Base-by-base conservation (phyloP, 1,139 yeast species). In the Kluyveromyces sp. region DNA sequence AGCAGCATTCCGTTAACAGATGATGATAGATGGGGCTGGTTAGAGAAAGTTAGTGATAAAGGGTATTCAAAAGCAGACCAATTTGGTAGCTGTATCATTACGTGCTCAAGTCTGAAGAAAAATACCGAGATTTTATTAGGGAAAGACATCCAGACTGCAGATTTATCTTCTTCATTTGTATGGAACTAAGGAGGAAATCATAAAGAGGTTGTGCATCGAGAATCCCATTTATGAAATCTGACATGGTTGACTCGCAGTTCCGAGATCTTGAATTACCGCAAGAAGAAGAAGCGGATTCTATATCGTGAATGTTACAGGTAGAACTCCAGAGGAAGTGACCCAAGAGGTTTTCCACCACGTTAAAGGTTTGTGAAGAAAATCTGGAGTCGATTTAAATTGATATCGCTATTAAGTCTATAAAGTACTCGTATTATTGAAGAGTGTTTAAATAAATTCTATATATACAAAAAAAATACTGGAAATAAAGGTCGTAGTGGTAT, bases 11-110 rank as follows among this genome's bases (percentile, higher is more conserved):
- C 98, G 1, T 70, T 92, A 48, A 78, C 80, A 0, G 97, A 92
- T 60, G 94, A 81, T 1, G 98, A 92, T 63, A 70, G 98, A 50
- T 85, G 92, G 90, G 92, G 76, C 1, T 92, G 98, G 98, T 71
- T 92, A 30, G 65, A 71, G 41, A 61, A 65, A 39, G 64, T 88
- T 4, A 73, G 87, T 1, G 53, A 58, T 21, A 57, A 55, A 5
- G 68, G 81, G 0, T 66, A 74, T 2, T 56, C 57, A 0, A 58
- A 66, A 42, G 71, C 80, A 8, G 45, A 56, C 7, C 60, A 63
- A 3, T 53, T 65, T 6, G 57, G 54, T 2, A 64, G 68, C 42
- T 65, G 77, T 3, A 75, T 92, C 10, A 84, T 84, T 1, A 78
- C 95, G 2, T 92, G 98, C 61, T 89, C 97, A 1, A 82, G 92